Evolutionary conservation across 352 stramenopile species (phyloP).

Genomic region (Phytophthora aleatoria): DNA sequence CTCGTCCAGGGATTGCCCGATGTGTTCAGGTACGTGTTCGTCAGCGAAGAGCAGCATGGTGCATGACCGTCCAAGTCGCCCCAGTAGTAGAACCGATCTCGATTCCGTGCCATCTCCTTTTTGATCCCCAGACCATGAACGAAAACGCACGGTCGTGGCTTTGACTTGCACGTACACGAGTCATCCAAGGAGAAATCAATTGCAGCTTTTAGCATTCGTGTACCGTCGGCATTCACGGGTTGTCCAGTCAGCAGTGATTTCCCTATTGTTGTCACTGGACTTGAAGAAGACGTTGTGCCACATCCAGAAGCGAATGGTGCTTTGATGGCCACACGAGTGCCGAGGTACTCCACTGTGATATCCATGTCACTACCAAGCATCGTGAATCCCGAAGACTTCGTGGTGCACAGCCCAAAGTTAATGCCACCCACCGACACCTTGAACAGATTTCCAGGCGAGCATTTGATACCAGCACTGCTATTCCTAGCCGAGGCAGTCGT

Average conservation of each 20-base stretch:
- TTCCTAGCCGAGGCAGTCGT: neutral
- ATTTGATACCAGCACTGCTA: neutral
- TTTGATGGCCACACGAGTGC: neutral
- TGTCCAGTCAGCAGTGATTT: conserved; percentile 9
- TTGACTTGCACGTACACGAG: conserved; percentile 28
- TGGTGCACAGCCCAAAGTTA: conserved; percentile 8
- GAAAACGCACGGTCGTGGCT: conserved; percentile 39
- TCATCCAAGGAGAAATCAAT: conserved; percentile 20
- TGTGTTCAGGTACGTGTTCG: conserved; percentile 42
- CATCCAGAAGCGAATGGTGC: neutral
- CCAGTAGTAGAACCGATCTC: conserved; percentile 32
- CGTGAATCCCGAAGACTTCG: conserved; percentile 5
- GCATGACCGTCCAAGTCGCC: conserved; percentile 31
- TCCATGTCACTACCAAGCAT: conserved; percentile 16
- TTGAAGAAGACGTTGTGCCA: neutral
- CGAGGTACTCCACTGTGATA: conserved; percentile 11
- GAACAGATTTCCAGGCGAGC: conserved; percentile 11
- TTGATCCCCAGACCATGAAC: conserved; percentile 36
- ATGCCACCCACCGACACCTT: conserved; percentile 8
- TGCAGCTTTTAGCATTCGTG: conserved; percentile 8
- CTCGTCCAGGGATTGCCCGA: conserved; percentile 33
- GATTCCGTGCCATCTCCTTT: conserved; percentile 10
- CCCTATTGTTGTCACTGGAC: conserved; percentile 4
- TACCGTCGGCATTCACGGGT: neutral
- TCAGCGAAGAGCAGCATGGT: conserved; percentile 38